These are phyloP conservation scores for Spergularia bocconei DNA, from an alignment of 148 eudicot species.

Conservation along the genomic window DNA sequence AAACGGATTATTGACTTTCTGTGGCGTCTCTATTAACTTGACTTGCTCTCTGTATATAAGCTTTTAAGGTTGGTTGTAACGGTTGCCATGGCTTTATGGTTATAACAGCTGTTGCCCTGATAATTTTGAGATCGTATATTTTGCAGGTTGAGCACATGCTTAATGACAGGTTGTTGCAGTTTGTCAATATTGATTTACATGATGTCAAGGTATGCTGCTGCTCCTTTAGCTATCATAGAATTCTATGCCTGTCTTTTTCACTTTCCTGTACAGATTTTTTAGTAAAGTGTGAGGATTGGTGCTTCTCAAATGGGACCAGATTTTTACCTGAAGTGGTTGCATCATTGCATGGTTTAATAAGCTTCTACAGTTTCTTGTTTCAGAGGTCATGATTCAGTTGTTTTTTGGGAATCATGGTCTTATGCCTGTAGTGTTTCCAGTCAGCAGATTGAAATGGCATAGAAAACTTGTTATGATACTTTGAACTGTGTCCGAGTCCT, in stretches of 20 bases:
- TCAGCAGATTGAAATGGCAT: not conserved
- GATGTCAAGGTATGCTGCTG: slow-evolving; percentile 77
- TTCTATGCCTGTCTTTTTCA: not conserved
- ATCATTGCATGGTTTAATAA: not conserved
- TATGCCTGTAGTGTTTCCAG: not conserved
- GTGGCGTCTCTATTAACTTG: not conserved
- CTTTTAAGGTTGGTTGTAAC: not conserved
- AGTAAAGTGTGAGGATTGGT: not conserved
- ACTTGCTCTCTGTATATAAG: not conserved
- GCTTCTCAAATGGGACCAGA: not conserved
- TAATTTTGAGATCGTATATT: slow-evolving; percentile 17
- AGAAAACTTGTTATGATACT: not conserved
- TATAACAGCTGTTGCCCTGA: slow-evolving; percentile 11
- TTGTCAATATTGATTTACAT: slow-evolving; percentile 88
- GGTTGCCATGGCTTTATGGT: not conserved
- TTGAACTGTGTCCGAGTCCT: not conserved
- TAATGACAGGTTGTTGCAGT: slow-evolving; percentile 83
- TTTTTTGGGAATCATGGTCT: not conserved
- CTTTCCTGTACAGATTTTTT: not conserved
- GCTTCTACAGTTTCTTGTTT: not conserved
- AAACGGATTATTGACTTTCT: not conserved
- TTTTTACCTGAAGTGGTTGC: not conserved
- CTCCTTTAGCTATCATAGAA: not conserved
- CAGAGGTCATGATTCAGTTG: not conserved
- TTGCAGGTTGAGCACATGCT: slow-evolving; percentile 95